Base-by-base conservation (phyloP, 371 early-diverging fungal species). In the Mucor velutinosus region DNA sequence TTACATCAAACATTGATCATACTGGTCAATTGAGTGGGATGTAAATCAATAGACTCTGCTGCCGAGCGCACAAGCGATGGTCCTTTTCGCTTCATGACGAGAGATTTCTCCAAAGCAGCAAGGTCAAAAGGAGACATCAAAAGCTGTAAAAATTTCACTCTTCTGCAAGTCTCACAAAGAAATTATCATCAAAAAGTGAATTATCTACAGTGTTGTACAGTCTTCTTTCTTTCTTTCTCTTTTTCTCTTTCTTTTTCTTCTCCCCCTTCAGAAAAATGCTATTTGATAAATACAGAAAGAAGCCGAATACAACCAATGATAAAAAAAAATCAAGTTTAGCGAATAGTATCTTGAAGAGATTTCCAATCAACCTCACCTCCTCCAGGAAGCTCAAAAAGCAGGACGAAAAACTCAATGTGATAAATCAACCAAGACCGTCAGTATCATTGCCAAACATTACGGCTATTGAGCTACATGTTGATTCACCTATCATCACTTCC, bases 241-340 rank as follows among this genome's bases (percentile, higher is more conserved):
- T 63, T 37, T 51, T 33, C 33, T 33, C 33, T 33, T 7, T 33
- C 8, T 45, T 56, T 62, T 32, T 25, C 37, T 47, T 27, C 39
- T 37, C 49, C 45, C 45, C 45, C 2, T 41, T 25, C 32, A 19
- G 7, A 60, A 51, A 49, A 51, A 79, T 79, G 80, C 58, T 79
- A 19, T 79, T 79, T 67, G 77, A 76, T 68, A 67, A 77, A 17
- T 79, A 79, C 61, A 69, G 75, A 75, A 76, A 70, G 58, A 65
- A 72, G 39, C 64, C 73, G 58, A 67, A 23, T 19, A 10, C 70
- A 8, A 67, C 65, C 14, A 72, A 70, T 29, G 60, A 64, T 17
- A 65, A 57, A 25, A 76, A 67, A 35, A 76, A 72, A 62, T 62
- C 65, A 56, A 76, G 73, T 27, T 62, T 76, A 57, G 79, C 77